Percentiles rank a stretch among this genome's conserved stretches.
These are phyloP conservation scores for Nakazawaea wickerhamii DNA, from an alignment of 805 yeast species.

Conservation along the genomic window DNA sequence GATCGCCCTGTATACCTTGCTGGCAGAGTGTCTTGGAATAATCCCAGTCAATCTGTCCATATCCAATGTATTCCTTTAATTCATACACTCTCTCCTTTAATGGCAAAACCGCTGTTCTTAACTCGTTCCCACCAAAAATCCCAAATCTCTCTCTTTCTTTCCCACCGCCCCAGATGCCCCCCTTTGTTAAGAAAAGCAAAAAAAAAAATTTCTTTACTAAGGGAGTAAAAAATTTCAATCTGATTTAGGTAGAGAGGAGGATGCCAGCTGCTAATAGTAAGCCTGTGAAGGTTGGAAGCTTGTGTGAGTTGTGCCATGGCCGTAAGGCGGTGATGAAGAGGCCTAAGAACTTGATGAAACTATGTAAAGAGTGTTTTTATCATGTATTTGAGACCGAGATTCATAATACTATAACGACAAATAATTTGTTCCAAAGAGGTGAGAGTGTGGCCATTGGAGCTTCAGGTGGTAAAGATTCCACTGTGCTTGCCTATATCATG, in stretches of 20 bases:
- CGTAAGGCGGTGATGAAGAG: conserved; percentile 84
- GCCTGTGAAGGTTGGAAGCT: conserved; percentile 31
- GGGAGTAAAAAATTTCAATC: too few relatives aligned
- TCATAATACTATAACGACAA: conserved; percentile 76
- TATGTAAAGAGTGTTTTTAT: conserved; percentile 88
- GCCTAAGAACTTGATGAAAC: conserved; percentile 85
- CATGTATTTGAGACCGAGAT: conserved; percentile 92
- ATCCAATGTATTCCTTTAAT: neutral
- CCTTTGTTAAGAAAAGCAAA: too few relatives aligned
- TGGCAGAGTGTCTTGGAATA: conserved; percentile 5
- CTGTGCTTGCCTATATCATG: conserved; percentile 85
- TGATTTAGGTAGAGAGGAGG: too few relatives aligned
- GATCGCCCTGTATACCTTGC: conserved; percentile 18
- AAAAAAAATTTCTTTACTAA: too few relatives aligned
- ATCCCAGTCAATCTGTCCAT: conserved; percentile 9
- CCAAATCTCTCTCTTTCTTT: too few relatives aligned
- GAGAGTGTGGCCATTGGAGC: conserved; percentile 97
- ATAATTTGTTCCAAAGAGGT: conserved; percentile 68
- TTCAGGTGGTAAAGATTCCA: conserved; percentile 97
- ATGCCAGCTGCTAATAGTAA: conserved; percentile 16
- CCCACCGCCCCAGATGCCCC: too few relatives aligned
- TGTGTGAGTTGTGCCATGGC: conserved; percentile 80
- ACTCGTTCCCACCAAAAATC: too few relatives aligned
- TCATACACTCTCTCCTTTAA: neutral
- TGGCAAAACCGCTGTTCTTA: neutral